Evolutionary conservation across 305 asterid genomes (phyloP).

Genomic region (Rubia balearica): DNA sequence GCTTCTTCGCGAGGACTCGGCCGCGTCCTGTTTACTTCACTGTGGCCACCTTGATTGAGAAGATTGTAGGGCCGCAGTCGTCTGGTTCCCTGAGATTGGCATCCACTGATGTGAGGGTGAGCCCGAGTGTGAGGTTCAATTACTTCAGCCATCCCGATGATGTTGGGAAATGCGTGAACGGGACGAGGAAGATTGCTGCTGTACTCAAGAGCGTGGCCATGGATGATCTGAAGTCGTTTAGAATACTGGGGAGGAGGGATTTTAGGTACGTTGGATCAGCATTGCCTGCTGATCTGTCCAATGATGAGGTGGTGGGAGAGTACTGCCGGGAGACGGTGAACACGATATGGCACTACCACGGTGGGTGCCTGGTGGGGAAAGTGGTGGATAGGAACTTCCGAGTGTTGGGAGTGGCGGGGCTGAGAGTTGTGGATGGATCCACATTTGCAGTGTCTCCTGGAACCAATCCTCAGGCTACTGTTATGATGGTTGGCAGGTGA

Average conservation of each 20-base stretch:
- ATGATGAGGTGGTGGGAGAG: slow-evolving; percentile 45
- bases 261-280: slow-evolving; percentile 64
- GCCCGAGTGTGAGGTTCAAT: slow-evolving; percentile 68
- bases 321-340: slow-evolving; percentile 74
- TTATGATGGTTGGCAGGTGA: slow-evolving; percentile 90
- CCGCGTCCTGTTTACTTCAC: slow-evolving; percentile 46
- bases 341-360: slow-evolving; percentile 97
- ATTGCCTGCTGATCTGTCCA: slow-evolving; percentile 49
- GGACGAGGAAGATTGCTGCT: slow-evolving; percentile 50
- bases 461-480: slow-evolving; percentile 92
- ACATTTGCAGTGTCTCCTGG: slow-evolving; percentile 68
- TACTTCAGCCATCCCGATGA: slow-evolving; percentile 58
- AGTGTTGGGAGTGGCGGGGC: slow-evolving; percentile 49
- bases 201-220: slow-evolving; percentile 53
- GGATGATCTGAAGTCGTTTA: slow-evolving; percentile 55
- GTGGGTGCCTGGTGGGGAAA: slow-evolving; percentile 74
- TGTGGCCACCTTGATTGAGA: slow-evolving; percentile 84
- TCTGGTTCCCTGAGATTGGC: slow-evolving; percentile 63
- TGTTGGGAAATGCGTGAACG: slow-evolving; percentile 61
- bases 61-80: slow-evolving; percentile 68
- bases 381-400: slow-evolving; percentile 61
- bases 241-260: slow-evolving; percentile 51
- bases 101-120: slow-evolving; percentile 56
- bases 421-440: slow-evolving; percentile 84
- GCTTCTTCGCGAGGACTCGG: slow-evolving; percentile 39